Evolutionary conservation across 2,329 filamentous ascomycete species (phyloP), one percentile per base, ranked within the genome.

Genomic region (Aspergillus sp.): DNA sequence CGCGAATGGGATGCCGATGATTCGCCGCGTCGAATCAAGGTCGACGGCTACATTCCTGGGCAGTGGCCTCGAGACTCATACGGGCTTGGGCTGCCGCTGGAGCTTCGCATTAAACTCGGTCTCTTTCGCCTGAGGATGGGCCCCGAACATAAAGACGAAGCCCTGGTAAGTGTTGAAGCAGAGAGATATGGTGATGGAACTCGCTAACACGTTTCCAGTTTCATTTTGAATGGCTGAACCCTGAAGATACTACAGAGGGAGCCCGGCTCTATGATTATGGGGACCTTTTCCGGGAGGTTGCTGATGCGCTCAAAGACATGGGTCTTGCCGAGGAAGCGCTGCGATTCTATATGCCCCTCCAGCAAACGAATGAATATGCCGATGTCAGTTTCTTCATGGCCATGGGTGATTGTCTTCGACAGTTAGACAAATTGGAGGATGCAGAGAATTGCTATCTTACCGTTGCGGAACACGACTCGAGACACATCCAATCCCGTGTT

Each of bases 1-100:
- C 82, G 91, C 52, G 94, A 99, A 72, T 99, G 91, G 84, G 94
- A 99, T 68, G 72, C 82, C 4, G 81, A 86, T 42, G 84, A 91
- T 64, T 78, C 81, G 17, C 86, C 82, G 11, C 78, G 94, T 55
- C 85, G 92, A 52, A 69, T 76, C 2, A 71, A 80, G 52, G 80
- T 89, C 4, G 70, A 81, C 2, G 81, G 81, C 1, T 96, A 88
- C 66, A 71, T 78, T 7, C 75, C 79, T 4, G 79, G 74, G 3
- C 72, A 71, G 42, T 84, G 83, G 65, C 76, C 80, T 1, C 64
- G 73, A 3, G 76, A 79, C 5, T 75, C 80, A 0, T 96, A 96
- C 68, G 91, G 90, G 0, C 71, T 80, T 36, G 84, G 86, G 1
- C 76, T 97, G 36, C 93, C 92, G 0, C 70, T 92, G 4, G 91